These are phyloP conservation scores for Penicillium simplicissimum DNA, from an alignment of 495 filamentous ascomycete genomes.

Conservation along the genomic window DNA sequence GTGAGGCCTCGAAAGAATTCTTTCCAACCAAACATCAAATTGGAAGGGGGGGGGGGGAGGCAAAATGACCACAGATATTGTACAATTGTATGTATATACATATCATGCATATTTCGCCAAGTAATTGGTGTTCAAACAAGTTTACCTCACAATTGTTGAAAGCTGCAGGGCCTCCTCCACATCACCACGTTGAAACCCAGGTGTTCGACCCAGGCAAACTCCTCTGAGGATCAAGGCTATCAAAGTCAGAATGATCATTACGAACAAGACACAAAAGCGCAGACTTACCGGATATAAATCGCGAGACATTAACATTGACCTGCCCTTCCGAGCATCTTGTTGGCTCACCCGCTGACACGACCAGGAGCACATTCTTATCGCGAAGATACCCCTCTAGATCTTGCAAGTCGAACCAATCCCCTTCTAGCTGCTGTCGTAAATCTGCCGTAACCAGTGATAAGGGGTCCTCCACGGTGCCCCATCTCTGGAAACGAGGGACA, in stretches of 20 bases:
- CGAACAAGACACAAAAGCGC: neutral
- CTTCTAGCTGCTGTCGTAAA: conserved; percentile 50
- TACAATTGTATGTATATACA: conserved; percentile 3
- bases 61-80: conserved; percentile 4
- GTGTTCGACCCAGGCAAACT: conserved; percentile 52
- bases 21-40: neutral
- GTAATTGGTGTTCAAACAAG: neutral
- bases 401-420: conserved; percentile 72
- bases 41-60: too few relatives aligned
- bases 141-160: conserved; percentile 7
- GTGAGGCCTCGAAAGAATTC: neutral
- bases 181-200: conserved; percentile 26
- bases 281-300: conserved; percentile 25
- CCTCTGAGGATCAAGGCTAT: conserved; percentile 34
- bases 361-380: conserved; percentile 24
- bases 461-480: conserved; percentile 29
- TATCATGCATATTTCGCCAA: conserved; percentile 1
- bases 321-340: conserved; percentile 2
- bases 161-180: conserved; percentile 26
- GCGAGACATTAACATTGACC: conserved; percentile 16
- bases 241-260: conserved; percentile 7
- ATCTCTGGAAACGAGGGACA: conserved; percentile 31
- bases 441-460: conserved; percentile 21
- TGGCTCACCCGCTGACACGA: conserved; percentile 9
- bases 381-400: conserved; percentile 71